These are phyloP conservation scores for Lachnellula hyalina DNA, from an alignment of 2,329 filamentous ascomycete genomes.

Conservation along the genomic window DNA sequence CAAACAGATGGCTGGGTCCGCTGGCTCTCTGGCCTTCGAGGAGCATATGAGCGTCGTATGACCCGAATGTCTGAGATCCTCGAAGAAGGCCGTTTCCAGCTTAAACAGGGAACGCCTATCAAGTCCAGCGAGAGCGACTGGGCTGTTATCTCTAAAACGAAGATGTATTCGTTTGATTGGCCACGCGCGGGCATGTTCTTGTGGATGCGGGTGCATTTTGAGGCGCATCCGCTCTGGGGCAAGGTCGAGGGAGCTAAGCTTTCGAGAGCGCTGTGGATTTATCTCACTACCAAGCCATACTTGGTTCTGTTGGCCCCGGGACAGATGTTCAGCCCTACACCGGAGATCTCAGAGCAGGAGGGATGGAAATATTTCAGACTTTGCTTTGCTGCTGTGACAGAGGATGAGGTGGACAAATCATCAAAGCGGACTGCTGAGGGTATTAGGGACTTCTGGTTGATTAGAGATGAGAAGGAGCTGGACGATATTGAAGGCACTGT, in stretches of 20 bases:
- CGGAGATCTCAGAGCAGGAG: constrained; percentile 49
- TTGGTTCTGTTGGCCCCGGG: constrained; percentile 68
- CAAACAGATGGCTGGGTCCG: constrained; percentile 80
- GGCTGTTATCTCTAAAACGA: constrained; percentile 68
- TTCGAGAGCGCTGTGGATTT: constrained; percentile 62
- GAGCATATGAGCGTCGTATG: constrained; percentile 82
- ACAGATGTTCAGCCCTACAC: constrained; percentile 64
- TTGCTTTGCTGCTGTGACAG: constrained; percentile 81
- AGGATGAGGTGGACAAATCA: constrained; percentile 59
- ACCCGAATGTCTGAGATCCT: constrained; percentile 68
- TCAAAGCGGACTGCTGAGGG: constrained; percentile 63
- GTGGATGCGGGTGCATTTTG: constrained; percentile 71
- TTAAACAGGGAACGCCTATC: constrained; percentile 55
- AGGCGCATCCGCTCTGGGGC: constrained; percentile 64
- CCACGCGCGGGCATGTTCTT: constrained; percentile 90
- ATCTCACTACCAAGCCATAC: constrained; percentile 63
- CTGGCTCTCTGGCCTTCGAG: constrained; percentile 81
- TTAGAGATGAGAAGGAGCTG: constrained; percentile 61
- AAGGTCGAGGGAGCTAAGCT: constrained; percentile 51
- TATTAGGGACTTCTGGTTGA: constrained; percentile 69
- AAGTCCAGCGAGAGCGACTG: constrained; percentile 61
- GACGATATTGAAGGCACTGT: constrained; percentile 41
- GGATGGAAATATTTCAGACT: constrained; percentile 71
- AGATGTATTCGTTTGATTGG: constrained; percentile 71
- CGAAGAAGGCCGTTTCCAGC: constrained; percentile 59